Evolutionary conservation across 2,329 filamentous ascomycete genomes (phyloP).

Genomic region (Seiridium unicorne): DNA sequence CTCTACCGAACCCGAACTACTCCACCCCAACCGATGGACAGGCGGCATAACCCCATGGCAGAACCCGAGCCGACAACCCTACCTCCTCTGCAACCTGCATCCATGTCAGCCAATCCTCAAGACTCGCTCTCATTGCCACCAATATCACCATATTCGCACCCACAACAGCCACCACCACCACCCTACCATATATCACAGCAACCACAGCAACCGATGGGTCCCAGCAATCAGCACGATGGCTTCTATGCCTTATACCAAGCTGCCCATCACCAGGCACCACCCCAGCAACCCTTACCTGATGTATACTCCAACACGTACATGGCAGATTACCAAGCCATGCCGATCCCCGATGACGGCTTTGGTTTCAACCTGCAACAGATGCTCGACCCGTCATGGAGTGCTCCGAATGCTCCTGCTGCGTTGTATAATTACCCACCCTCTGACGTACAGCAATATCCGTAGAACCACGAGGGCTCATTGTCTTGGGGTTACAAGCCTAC

Average conservation of each 20-base stretch:
- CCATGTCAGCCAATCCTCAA: slow-evolving; percentile 1
- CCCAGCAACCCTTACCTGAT: not conserved
- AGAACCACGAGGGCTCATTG: not conserved
- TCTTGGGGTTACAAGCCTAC: not conserved
- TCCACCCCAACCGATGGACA: slow-evolving; percentile 1
- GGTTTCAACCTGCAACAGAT: slow-evolving; percentile 9
- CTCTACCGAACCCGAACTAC: slow-evolving; percentile 4
- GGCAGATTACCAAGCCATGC: slow-evolving; percentile 2
- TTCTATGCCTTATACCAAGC: slow-evolving; percentile 9
- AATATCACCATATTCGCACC: slow-evolving; percentile 1
- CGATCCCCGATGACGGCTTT: slow-evolving; percentile 9
- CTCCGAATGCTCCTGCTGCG: slow-evolving; percentile 5
- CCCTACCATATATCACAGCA: not conserved
- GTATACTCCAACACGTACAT: slow-evolving; percentile 3
- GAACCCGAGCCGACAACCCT: not conserved
- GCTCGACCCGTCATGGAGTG: slow-evolving; percentile 8
- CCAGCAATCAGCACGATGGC: slow-evolving; percentile 1
- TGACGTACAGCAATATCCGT: slow-evolving; percentile 3
- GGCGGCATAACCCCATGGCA: not conserved
- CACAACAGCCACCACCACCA: not conserved
- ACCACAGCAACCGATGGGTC: not conserved
- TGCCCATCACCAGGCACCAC: not conserved
- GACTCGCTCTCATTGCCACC: slow-evolving; percentile 9
- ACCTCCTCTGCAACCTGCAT: slow-evolving; percentile 6
- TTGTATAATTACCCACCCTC: slow-evolving; percentile 6